These are phyloP conservation scores for Tolypocladium cylindrosporum DNA, from an alignment of 2,329 filamentous ascomycete species.

Conservation along the genomic window DNA sequence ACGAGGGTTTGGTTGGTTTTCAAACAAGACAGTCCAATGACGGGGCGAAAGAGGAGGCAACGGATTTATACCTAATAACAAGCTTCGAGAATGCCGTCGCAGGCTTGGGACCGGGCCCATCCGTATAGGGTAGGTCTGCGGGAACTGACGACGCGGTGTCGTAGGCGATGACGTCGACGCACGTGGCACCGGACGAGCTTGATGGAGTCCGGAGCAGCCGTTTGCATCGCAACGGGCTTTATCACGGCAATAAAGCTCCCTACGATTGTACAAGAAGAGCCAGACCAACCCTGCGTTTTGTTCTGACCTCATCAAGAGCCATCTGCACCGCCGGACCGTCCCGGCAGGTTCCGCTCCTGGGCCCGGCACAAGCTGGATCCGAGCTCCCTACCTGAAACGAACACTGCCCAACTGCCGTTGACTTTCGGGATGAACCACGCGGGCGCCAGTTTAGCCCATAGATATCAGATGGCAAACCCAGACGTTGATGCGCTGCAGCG, in stretches of 20 bases:
- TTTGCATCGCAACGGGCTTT: neutral
- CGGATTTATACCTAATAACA: neutral
- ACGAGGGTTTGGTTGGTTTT: neutral
- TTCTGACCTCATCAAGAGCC: neutral
- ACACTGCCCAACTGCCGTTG: too few species aligned
- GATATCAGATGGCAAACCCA: too few species aligned
- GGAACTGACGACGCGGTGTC: neutral
- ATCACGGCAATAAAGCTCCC: neutral
- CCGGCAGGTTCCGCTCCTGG: too few species aligned
- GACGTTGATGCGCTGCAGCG: too few species aligned
- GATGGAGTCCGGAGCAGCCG: neutral
- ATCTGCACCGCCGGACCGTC: neutral
- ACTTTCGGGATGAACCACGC: too few species aligned
- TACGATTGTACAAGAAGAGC: too few species aligned
- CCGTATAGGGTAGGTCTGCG: neutral
- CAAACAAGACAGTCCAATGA: neutral
- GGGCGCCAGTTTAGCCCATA: too few species aligned
- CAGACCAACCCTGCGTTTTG: too few species aligned
- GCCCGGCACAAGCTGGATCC: too few species aligned
- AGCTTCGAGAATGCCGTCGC: neutral
- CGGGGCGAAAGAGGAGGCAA: neutral
- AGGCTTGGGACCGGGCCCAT: neutral
- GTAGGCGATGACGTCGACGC: constrained; percentile 1
- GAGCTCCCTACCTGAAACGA: too few species aligned
- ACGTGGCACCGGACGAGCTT: neutral